Evolutionary conservation across 352 stramenopile genomes (phyloP), one percentile per base, ranked within the genome.

Genomic region (Peronosclerospora sorghi): DNA sequence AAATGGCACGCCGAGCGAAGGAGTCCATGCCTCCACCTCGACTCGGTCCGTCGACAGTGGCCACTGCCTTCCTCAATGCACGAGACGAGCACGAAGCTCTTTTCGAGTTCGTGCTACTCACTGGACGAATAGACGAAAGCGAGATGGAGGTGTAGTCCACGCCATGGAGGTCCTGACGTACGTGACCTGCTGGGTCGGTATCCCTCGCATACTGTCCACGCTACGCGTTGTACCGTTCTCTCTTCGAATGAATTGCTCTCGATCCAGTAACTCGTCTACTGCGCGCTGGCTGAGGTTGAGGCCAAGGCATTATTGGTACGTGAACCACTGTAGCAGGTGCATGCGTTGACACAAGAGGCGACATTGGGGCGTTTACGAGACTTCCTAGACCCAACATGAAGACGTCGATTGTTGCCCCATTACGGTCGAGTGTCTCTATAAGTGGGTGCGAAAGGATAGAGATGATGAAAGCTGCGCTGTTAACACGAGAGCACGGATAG

Each of bases 61-160:
- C 83, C 24, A 98, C 78, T 18, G 96, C 96, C 61, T 98, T 98
- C 13, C 92, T 87, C 39, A 98, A 68, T 8, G 90, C 24, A 19
- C 51, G 56, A 29, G 51, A 57, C 6, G 5, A 8, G 4, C 41
- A 64, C 5, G 56, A 38, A 6, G 55, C 56, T 8, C 51, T 54
- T 18, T 65, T 58, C 26, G 65, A 60, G 30, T 68, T 76, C 19
- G 46, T 63, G 21, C 51, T 63, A 4, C 60, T 59, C 9, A 83
- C 57, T 7, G 62, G 41, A 34, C 76, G 68, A 19, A 86, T 56
- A n/a, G n/a, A 37, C 68, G 65, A 56, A 86, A 87, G 17, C 73
- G 77, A 1, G 74, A 81, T 6, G 71, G 59, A 13, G 87, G 50
- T n/a, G n/a, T 18, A 86, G 73, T 7, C 70, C 56, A 13, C 70